Conservation (phyloP, 106 monocot species). For the Dioscorea alata region DNA sequence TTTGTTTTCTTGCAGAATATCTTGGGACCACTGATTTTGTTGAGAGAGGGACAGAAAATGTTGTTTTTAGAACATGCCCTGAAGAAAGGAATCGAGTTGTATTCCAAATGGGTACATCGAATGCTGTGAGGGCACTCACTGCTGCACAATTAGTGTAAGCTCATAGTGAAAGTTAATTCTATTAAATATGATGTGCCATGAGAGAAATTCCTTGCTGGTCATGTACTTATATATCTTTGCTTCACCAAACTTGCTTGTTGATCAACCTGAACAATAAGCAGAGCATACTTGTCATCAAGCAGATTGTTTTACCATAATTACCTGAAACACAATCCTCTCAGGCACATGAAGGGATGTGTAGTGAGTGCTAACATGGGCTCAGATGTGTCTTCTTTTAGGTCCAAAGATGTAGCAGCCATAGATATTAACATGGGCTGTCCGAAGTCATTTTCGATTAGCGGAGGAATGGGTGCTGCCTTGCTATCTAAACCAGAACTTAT, state of each 20-base stretch:
- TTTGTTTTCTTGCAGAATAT: slow-evolving; percentile 27
- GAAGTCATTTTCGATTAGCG: slow-evolving; percentile 85
- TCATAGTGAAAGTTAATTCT: background rate
- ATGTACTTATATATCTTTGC: too few relatives aligned
- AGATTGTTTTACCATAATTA: too few relatives aligned
- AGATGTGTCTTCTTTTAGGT: slow-evolving; percentile 30
- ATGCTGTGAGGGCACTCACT: slow-evolving; percentile 84
- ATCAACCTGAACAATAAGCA: too few relatives aligned
- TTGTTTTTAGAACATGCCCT: slow-evolving; percentile 87
- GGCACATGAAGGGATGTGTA: too few relatives aligned
- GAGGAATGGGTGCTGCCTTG: slow-evolving; percentile 99
- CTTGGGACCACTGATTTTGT: slow-evolving; percentile 91
- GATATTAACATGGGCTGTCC: slow-evolving; percentile 99
- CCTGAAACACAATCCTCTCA: too few relatives aligned
- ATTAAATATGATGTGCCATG: too few relatives aligned
- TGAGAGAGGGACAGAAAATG: slow-evolving; percentile 65
- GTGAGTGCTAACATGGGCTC: background rate
- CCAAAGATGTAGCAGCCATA: slow-evolving; percentile 90
- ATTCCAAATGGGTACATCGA: slow-evolving; percentile 93
- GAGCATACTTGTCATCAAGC: too few relatives aligned
- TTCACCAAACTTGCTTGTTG: too few relatives aligned
- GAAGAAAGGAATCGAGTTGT: slow-evolving; percentile 81
- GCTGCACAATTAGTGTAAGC: slow-evolving; percentile 92
- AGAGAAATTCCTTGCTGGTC: too few relatives aligned
- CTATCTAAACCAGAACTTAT: slow-evolving; percentile 97